phyloP scores from a whole-genome alignment of 2,329 filamentous ascomycete genomes.

The Ambrosiella beaveri region DNA sequence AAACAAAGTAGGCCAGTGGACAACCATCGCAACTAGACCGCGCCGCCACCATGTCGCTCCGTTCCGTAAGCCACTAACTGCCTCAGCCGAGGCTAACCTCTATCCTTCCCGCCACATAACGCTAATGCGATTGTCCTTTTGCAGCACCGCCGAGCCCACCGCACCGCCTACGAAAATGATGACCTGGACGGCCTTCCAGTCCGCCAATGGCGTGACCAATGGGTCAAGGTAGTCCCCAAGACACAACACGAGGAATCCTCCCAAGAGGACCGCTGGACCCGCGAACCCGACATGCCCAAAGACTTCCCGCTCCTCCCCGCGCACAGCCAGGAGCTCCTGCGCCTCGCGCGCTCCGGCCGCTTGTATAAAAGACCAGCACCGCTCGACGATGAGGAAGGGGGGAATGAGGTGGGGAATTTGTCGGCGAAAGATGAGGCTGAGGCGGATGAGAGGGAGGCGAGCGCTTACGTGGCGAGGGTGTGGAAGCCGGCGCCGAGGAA shows the following conservation, averaged over 20 bases:
- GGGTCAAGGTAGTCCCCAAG: constrained; percentile 50
- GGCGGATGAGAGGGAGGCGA: constrained; percentile 40
- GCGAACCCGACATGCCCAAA: constrained; percentile 70
- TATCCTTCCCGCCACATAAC: background rate
- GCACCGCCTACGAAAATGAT: constrained; percentile 41
- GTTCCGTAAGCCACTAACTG: constrained; percentile 5
- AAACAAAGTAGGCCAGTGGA: background rate
- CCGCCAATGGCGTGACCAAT: constrained; percentile 70
- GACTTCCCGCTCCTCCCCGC: constrained; percentile 62
- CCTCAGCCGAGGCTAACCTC: background rate
- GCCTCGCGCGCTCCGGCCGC: constrained; percentile 60
- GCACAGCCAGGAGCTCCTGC: constrained; percentile 67
- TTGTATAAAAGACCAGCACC: constrained; percentile 49
- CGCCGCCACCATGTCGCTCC: constrained; percentile 1
- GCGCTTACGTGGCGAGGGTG: constrained; percentile 37
- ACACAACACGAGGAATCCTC: constrained; percentile 44
- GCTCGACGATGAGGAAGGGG: constrained; percentile 42
- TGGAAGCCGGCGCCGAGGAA: constrained; percentile 48
- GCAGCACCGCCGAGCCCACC: constrained; percentile 39
- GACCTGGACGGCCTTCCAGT: constrained; percentile 63
- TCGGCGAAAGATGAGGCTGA: constrained; percentile 41
- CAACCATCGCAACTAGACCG: background rate
- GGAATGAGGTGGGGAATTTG: constrained; percentile 28
- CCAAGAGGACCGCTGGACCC: constrained; percentile 51
- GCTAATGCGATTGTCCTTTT: background rate